Percentiles rank a stretch among this genome's conserved stretches.
Evolutionary conservation across 306 rosid genomes (phyloP).

Genomic region (Quercus bicolor): DNA sequence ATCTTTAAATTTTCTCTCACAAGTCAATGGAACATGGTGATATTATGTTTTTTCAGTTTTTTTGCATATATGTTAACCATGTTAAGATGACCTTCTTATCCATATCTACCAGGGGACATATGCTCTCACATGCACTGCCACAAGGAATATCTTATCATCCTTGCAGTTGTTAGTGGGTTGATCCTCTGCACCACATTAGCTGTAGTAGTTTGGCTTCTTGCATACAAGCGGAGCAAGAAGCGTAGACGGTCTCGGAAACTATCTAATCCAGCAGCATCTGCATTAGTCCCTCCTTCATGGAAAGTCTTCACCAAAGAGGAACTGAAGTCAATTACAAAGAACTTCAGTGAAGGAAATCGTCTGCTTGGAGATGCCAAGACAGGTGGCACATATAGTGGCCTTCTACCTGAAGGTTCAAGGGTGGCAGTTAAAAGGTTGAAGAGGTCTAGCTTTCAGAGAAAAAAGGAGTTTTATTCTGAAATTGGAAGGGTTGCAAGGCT

Average conservation of each 20-base stretch:
- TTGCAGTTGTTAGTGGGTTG: slow-evolving; percentile 83
- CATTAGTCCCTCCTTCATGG: slow-evolving; percentile 77
- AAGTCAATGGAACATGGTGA: not conserved
- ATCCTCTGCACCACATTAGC: slow-evolving; percentile 76
- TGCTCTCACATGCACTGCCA: slow-evolving; percentile 81
- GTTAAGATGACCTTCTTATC: slow-evolving; percentile 10
- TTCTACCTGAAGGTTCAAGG: slow-evolving; percentile 83
- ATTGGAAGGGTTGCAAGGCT: slow-evolving; percentile 94
- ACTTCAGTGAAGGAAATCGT: slow-evolving; percentile 96
- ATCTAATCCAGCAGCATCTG: slow-evolving; percentile 65
- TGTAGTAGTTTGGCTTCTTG: slow-evolving; percentile 92
- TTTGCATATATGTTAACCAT: not conserved
- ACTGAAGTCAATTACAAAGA: slow-evolving; percentile 79
- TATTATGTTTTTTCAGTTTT: not conserved
- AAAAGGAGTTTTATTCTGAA: slow-evolving; percentile 90
- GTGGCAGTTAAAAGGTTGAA: slow-evolving; percentile 92
- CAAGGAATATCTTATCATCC: slow-evolving; percentile 83
- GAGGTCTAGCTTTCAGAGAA: slow-evolving; percentile 88
- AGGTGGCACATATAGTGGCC: slow-evolving; percentile 89
- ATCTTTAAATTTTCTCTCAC: not conserved
- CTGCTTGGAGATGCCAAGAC: slow-evolving; percentile 91
- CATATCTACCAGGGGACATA: slow-evolving; percentile 41
- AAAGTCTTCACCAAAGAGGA: slow-evolving; percentile 91
- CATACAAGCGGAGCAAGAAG: slow-evolving; percentile 79
- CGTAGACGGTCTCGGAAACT: slow-evolving; percentile 74